A percentile compares a stretch with the other conserved stretches of the same genome.
phyloP scores from a whole-genome alignment of 2,329 filamentous ascomycete genomes.

The Orbilia javanica region DNA sequence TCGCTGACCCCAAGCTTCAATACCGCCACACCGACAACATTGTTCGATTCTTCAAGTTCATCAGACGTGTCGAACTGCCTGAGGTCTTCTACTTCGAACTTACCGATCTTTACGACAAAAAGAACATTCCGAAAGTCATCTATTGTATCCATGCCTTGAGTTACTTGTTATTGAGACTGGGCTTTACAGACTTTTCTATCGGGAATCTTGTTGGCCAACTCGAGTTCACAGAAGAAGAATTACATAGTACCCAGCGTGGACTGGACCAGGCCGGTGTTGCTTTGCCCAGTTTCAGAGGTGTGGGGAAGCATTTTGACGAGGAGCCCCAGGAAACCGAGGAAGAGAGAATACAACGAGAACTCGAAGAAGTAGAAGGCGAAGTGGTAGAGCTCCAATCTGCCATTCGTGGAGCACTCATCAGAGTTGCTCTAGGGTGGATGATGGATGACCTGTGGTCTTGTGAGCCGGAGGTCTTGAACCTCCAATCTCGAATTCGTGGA shows the following conservation, averaged over 20 bases:
- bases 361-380: slow-evolving; percentile 78
- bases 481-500: slow-evolving; percentile 90
- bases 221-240: slow-evolving; percentile 96
- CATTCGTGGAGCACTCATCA: slow-evolving; percentile 81
- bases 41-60: slow-evolving; percentile 91
- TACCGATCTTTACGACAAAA: slow-evolving; percentile 98
- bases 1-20: slow-evolving; percentile 85
- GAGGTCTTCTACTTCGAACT: slow-evolving; percentile 96
- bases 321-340: slow-evolving; percentile 86
- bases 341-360: slow-evolving; percentile 83
- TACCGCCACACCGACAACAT: slow-evolving; percentile 98
- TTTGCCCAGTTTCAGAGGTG: slow-evolving; percentile 98
- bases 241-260: slow-evolving; percentile 96
- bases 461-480: slow-evolving; percentile 80
- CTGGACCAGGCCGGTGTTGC: slow-evolving; percentile 93
- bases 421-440: slow-evolving; percentile 79
- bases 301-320: slow-evolving; percentile 92
- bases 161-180: slow-evolving; percentile 95
- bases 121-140: slow-evolving; percentile 99
- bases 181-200: slow-evolving; percentile 94
- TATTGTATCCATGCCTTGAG: slow-evolving; percentile 98
- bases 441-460: slow-evolving; percentile 93
- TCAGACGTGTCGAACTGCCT: slow-evolving; percentile 90
- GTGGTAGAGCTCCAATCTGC: slow-evolving; percentile 89
- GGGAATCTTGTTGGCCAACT: slow-evolving; percentile 96